phyloP scores from a whole-genome alignment of 1,284 basidiomycete species.

The Apiotrichum domesticum region DNA sequence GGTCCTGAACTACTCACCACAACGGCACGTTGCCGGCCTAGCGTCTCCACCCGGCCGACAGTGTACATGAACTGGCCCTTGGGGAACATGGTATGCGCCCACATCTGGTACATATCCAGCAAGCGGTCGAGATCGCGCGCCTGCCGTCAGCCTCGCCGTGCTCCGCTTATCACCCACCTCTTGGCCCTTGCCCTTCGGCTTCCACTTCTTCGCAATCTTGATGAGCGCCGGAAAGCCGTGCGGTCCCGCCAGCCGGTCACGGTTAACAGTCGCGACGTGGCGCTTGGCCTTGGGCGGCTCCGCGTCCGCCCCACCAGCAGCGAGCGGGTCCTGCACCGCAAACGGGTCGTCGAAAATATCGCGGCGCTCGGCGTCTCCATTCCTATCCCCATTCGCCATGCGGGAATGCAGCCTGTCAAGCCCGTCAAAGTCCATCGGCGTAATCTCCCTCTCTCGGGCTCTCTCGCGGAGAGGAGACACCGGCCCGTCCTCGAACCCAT shows the following conservation, averaged over 20 bases:
- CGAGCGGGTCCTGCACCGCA: constrained; percentile 9
- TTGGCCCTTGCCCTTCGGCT: constrained; percentile 75
- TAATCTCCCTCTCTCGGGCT: background rate
- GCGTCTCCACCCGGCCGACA: constrained; percentile 68
- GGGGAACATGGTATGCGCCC: constrained; percentile 85
- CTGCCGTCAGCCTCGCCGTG: constrained; percentile 48
- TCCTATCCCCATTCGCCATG: background rate
- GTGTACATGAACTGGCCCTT: constrained; percentile 79
- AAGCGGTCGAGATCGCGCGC: constrained; percentile 67
- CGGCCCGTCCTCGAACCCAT: background rate
- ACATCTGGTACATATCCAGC: constrained; percentile 78
- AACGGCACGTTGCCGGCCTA: constrained; percentile 37
- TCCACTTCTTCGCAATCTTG: constrained; percentile 65
- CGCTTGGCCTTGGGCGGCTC: constrained; percentile 49
- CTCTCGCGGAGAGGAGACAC: no score
- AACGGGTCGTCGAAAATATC: constrained; percentile 7
- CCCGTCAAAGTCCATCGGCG: background rate
- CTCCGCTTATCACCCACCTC: constrained; percentile 57
- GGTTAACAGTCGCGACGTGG: constrained; percentile 61
- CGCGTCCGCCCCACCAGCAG: constrained; percentile 6
- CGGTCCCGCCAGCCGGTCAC: constrained; percentile 60
- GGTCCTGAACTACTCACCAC: background rate
- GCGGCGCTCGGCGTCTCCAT: background rate
- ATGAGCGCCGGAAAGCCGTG: constrained; percentile 73
- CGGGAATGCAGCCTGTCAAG: background rate